Evolutionary conservation across 441 rosid genomes (phyloP).

Genomic region (Sinapis alba): DNA sequence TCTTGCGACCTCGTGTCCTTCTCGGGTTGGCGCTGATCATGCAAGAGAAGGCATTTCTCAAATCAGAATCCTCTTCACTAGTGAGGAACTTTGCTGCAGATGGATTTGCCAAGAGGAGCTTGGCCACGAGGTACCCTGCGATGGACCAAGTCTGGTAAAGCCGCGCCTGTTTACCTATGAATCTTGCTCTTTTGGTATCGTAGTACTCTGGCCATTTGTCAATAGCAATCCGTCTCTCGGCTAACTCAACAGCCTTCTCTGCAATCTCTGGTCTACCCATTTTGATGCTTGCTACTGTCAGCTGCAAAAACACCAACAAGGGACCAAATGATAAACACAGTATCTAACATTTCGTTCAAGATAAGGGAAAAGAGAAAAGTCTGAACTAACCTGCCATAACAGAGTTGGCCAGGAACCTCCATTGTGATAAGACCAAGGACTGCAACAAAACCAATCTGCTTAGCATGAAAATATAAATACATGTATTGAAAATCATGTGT

Average conservation of each 20-base stretch:
- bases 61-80: conserved; percentile 63
- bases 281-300: conserved; percentile 70
- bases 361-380: background rate
- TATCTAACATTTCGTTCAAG: background rate
- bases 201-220: conserved; percentile 80
- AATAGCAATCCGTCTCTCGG: conserved; percentile 56
- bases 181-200: conserved; percentile 63
- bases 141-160: conserved; percentile 75
- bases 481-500: background rate
- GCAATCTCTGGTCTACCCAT: conserved; percentile 74
- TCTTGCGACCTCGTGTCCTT: conserved; percentile 57
- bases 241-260: conserved; percentile 58
- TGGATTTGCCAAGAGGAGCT: conserved; percentile 60
- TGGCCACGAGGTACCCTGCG: conserved; percentile 67
- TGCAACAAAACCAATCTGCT: conserved; percentile 40
- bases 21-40: conserved; percentile 70
- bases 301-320: conserved; percentile 41
- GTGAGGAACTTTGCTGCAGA: conserved; percentile 56
- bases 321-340: background rate
- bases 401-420: conserved; percentile 85
- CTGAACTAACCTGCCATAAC: conserved; percentile 74
- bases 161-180: conserved; percentile 62
- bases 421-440: conserved; percentile 87
- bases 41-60: conserved; percentile 63
- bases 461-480: background rate